A percentile compares a stretch with the other conserved stretches of the same genome.
These are phyloP conservation scores for Fusarium tupiense DNA, from an alignment of 2,329 filamentous ascomycete genomes.

Conservation along the genomic window DNA sequence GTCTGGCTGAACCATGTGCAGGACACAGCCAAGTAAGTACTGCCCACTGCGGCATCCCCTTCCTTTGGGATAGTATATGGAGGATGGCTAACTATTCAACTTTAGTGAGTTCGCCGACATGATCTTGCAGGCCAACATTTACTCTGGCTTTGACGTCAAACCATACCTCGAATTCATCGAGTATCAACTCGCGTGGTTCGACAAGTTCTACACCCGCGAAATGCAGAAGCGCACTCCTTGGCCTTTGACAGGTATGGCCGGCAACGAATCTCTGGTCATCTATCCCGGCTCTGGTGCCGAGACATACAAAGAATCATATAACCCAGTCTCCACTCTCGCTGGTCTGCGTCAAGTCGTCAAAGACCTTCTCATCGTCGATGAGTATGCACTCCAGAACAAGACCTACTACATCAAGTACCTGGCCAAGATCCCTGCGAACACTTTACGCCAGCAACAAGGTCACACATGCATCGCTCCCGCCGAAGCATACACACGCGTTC, in stretches of 20 bases:
- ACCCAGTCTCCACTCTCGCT: neutral
- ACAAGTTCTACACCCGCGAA: neutral
- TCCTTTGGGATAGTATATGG: too few species aligned
- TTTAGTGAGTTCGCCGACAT: constrained; percentile 4
- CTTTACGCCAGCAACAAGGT: neutral
- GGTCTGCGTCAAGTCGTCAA: constrained; percentile 8
- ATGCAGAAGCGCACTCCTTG: constrained; percentile 8
- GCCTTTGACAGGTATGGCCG: neutral
- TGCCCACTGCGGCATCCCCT: accelerated
- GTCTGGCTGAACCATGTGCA: constrained; percentile 13
- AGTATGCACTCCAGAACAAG: constrained; percentile 2
- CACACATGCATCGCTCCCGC: constrained; percentile 2
- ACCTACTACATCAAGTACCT: constrained; percentile 5
- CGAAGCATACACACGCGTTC: constrained; percentile 9
- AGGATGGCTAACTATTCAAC: neutral
- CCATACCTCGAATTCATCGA: constrained; percentile 9
- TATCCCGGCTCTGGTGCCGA: constrained; percentile 11
- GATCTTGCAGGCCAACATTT: constrained; percentile 3
- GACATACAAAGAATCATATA: constrained; percentile 5
- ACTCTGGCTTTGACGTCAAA: neutral
- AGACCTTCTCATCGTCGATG: neutral
- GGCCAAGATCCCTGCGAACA: neutral
- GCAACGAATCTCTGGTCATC: neutral
- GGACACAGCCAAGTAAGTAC: constrained; percentile 4
- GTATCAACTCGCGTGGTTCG: neutral